Conservation (phyloP, 1,284 basidiomycete genomes). For the Apiotrichum gracile region DNA sequence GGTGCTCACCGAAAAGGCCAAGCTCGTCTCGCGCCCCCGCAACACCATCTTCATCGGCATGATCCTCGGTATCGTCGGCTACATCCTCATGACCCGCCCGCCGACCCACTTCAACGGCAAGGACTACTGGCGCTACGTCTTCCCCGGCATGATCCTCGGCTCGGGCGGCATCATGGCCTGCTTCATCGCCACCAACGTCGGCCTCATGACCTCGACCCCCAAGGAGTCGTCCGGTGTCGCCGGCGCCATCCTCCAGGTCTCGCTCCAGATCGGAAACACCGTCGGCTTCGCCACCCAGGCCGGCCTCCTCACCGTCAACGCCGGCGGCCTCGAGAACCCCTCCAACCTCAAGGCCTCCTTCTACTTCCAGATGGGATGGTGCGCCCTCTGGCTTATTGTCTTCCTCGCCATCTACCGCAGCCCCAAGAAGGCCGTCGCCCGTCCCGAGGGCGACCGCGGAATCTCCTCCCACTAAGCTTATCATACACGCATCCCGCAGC, state of each 20-base stretch:
- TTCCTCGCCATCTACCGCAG: conserved; percentile 32
- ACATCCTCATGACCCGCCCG: conserved; percentile 28
- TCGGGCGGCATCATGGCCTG: conserved; percentile 22
- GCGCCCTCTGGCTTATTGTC: conserved; percentile 26
- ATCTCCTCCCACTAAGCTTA: no score
- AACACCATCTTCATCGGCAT: conserved; percentile 25
- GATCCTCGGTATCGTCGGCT: conserved; percentile 19
- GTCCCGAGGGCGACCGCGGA: no score
- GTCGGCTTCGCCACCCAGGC: conserved; percentile 39
- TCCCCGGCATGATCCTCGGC: conserved; percentile 32
- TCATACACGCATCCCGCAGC: no score
- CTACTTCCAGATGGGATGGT: conserved; percentile 42
- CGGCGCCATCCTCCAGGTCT: conserved; percentile 40
- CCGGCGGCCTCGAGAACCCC: conserved; percentile 29
- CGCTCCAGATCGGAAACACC: conserved; percentile 36
- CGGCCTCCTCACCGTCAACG: conserved; percentile 36
- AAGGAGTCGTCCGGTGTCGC: conserved; percentile 37
- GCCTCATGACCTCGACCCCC: conserved; percentile 35
- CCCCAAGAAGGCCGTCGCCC: conserved; percentile 10
- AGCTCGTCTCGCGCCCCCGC: conserved; percentile 21
- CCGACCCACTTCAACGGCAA: conserved; percentile 15
- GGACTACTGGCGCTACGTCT: conserved; percentile 40
- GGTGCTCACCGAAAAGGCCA: conserved; percentile 12
- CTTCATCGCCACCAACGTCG: conserved; percentile 26
- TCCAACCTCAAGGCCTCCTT: conserved; percentile 30